Base-by-base conservation (phyloP, 2,329 filamentous ascomycete species). In the Penicillium sp. region DNA sequence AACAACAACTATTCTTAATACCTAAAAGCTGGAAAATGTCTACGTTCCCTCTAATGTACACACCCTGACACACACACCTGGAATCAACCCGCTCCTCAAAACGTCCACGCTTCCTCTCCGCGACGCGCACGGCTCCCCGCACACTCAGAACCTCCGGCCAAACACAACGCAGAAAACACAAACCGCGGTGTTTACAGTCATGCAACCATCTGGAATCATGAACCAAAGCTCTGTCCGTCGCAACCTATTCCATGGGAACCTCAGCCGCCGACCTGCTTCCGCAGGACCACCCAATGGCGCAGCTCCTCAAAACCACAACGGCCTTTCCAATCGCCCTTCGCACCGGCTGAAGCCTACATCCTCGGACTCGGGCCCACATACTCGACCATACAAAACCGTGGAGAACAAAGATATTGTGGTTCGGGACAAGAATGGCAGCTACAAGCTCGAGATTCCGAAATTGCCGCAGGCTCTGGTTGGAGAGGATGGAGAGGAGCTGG, bases 391-490 rank as follows among this genome's bases (percentile, higher is more conserved):
- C 10, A 66, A 66, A 17, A n/a, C 61, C 2, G 58, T 69, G 17
- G 70, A 78, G 50, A 73, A 73, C 44, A 72, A 70, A 57, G 81
- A 83, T 45, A 79, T 83, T 27, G 79, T 83, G 25, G 78, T 78
- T 43, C 75, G 78, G 12, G 78, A 82, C 58, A 75, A 77, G 27
- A 75, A 78, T 53, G 81, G 81, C 1, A 74, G 77, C 27, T 82
- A 81, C 58, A 75, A 75, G 29, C 65, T 82, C 13, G 77, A 80
- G 48, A 72, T 81, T 31, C 80, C 79, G 5, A 59, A 73, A 6
- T 66, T 80, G 29, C 77, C 76, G 21, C 68, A 71, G 9, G 60
- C 70, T 17, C 58, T 75, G 23, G 61, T 70, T n/a, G 68, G 72
- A 15, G 74, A 75, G 29, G 72, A 75, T 49, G 75, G 69, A 3